A percentile compares a stretch with the other conserved stretches of the same genome.
phyloP scores from a whole-genome alignment of 2,329 filamentous ascomycete species.

The Colletotrichum tamarilloi region DNA sequence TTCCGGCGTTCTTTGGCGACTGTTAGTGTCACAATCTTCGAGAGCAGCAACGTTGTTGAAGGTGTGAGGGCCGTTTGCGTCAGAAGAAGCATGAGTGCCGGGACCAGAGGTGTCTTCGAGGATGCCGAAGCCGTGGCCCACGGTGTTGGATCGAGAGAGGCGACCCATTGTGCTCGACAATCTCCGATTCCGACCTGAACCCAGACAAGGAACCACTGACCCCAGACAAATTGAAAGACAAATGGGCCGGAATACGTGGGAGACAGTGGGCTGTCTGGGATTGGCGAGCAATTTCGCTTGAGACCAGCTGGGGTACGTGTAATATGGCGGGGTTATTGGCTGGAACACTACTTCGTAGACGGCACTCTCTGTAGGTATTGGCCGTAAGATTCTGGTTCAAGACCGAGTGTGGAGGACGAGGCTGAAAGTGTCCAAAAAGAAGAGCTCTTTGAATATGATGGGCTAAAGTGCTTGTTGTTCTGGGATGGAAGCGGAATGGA shows the following conservation, averaged over 20 bases:
- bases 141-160: conserved; percentile 22
- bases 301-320: conserved; percentile 22
- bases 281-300: conserved; percentile 28
- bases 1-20: conserved; percentile 39
- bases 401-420: conserved; percentile 5
- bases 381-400: conserved; percentile 8
- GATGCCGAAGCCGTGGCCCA: conserved; percentile 20
- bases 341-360: conserved; percentile 18
- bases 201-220: conserved; percentile 16
- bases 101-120: conserved; percentile 24
- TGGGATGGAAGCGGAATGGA: not conserved
- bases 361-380: not conserved
- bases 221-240: conserved; percentile 21
- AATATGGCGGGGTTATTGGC: conserved; percentile 23
- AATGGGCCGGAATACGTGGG: conserved; percentile 6
- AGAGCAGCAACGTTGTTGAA: conserved; percentile 38
- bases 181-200: conserved; percentile 32
- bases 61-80: conserved; percentile 6
- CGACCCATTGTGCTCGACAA: conserved; percentile 26
- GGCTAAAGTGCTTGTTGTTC: conserved; percentile 3
- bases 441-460: not conserved
- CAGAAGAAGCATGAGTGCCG: not conserved
- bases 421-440: conserved; percentile 1
- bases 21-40: conserved; percentile 43
- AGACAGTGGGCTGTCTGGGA: conserved; percentile 13